Evolutionary conservation across 257 asterid genomes (phyloP).

Genomic region (Voacanga thouarsii): DNA sequence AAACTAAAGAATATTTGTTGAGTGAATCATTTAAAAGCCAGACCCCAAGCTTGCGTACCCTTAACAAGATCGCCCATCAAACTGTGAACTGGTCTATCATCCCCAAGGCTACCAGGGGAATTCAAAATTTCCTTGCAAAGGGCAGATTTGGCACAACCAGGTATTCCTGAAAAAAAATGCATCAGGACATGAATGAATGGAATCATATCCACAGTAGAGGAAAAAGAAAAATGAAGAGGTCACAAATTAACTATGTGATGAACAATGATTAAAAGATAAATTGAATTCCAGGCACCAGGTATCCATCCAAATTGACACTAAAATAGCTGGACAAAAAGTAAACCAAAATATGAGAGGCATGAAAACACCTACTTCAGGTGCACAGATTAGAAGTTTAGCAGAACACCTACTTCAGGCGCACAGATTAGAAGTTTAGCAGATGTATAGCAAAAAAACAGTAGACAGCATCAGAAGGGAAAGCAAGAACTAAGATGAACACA

Average conservation of each 20-base stretch:
- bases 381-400: neutral
- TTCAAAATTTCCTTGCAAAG: constrained; percentile 79
- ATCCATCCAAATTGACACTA: neutral
- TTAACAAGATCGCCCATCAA: constrained; percentile 97
- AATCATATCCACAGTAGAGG: neutral
- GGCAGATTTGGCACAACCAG: constrained; percentile 99
- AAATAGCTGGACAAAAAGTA: neutral
- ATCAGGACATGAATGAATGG: constrained; percentile 27
- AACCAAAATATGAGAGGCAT: neutral
- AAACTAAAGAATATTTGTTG: neutral
- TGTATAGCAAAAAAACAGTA: neutral
- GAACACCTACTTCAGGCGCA: neutral
- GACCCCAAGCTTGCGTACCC: constrained; percentile 40
- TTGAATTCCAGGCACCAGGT: neutral
- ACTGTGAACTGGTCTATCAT: constrained; percentile 83
- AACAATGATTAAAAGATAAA: neutral
- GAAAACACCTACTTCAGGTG: neutral
- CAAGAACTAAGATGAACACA: neutral
- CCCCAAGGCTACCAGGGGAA: constrained; percentile 72
- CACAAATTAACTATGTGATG: neutral
- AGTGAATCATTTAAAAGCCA: neutral
- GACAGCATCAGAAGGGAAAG: neutral
- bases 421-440: neutral
- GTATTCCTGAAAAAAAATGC: constrained; percentile 59
- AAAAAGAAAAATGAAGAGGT: neutral